Conservation (phyloP, 257 asterid genomes). For the Thymus quinquecostatus region DNA sequence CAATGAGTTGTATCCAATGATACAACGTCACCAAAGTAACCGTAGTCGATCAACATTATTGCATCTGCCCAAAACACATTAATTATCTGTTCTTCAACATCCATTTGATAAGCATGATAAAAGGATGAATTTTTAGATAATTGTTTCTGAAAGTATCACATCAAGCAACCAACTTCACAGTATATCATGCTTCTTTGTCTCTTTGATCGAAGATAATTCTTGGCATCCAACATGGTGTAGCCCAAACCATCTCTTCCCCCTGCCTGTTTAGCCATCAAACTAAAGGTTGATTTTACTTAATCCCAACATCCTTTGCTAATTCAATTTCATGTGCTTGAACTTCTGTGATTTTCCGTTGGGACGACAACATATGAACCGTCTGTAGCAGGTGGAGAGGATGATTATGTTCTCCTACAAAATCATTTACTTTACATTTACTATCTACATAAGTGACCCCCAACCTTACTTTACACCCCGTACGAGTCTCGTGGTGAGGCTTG, state of each 20-base stretch:
- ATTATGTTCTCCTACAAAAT: not conserved
- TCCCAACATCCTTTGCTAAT: conserved; percentile 2
- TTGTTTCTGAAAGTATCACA: not conserved
- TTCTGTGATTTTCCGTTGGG: not conserved
- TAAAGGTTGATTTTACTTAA: too few species aligned
- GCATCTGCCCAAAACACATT: conserved; percentile 1
- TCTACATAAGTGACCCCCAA: not conserved
- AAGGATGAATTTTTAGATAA: not conserved
- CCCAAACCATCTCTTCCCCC: not conserved
- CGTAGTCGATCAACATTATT: not conserved
- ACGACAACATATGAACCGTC: not conserved
- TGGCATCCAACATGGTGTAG: not conserved
- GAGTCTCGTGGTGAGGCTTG: not conserved
- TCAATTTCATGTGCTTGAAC: conserved; percentile 18
- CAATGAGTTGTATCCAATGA: not conserved
- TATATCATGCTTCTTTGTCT: conserved; percentile 13
- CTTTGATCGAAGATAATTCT: conserved; percentile 3
- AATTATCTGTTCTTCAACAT: too few species aligned
- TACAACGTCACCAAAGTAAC: conserved; percentile 3
- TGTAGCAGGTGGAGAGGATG: not conserved
- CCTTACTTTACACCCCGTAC: not conserved
- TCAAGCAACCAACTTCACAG: not conserved
- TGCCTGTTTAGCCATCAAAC: not conserved
- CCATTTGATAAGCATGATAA: not conserved
- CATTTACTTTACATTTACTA: not conserved